phyloP scores from a whole-genome alignment of 1,284 basidiomycete genomes.

The Trametes sp. region DNA sequence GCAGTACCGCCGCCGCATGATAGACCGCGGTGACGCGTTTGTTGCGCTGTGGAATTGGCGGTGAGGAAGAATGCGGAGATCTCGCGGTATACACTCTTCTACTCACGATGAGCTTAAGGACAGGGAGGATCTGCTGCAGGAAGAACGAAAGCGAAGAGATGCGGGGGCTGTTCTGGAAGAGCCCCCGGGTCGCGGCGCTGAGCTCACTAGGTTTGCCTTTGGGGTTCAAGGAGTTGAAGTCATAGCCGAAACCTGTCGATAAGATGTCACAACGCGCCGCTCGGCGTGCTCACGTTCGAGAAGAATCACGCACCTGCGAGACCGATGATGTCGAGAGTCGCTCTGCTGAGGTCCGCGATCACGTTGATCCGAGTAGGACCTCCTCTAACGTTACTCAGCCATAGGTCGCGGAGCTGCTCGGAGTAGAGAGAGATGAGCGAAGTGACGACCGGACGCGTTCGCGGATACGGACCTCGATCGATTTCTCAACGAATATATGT shows the following conservation, averaged over 20 bases:
- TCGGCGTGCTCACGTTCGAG: too few relatives aligned
- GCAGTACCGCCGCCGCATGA: constrained; percentile 34
- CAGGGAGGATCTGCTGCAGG: constrained; percentile 18
- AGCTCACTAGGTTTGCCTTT: constrained; percentile 46
- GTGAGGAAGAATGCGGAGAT: background rate
- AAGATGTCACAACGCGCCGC: background rate
- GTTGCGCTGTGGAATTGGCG: background rate
- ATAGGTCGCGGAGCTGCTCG: constrained; percentile 39
- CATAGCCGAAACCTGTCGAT: constrained; percentile 55
- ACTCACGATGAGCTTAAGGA: constrained; percentile 11
- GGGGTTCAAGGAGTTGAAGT: constrained; percentile 49
- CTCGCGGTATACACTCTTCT: background rate
- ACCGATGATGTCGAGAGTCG: constrained; percentile 59
- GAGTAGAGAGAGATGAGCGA: background rate
- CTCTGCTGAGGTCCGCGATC: constrained; percentile 47
- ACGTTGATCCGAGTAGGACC: constrained; percentile 46
- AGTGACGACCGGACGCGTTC: background rate
- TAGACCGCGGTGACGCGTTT: background rate
- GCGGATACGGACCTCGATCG: constrained; percentile 48
- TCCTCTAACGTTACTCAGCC: constrained; percentile 23
- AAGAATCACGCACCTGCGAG: constrained; percentile 45
- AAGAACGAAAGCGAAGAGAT: background rate
- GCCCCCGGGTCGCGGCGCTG: constrained; percentile 45
- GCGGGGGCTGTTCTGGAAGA: constrained; percentile 13
- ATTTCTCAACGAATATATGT: constrained; percentile 60